Base-by-base conservation (phyloP, 148 eudicot genomes). In the Spergularia bocconei region DNA sequence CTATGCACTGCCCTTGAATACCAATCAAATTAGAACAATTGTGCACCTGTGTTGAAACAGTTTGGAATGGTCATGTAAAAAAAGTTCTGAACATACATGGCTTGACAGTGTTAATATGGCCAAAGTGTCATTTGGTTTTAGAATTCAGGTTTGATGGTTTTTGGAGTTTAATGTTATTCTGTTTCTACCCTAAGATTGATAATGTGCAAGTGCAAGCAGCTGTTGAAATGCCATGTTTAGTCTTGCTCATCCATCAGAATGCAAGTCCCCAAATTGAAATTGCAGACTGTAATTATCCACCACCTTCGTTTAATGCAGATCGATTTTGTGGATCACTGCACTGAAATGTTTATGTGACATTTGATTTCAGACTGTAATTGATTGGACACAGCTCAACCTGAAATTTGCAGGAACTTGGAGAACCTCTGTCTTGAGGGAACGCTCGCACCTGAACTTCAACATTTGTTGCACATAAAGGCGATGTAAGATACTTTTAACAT, bases 391-490 rank as follows among this genome's bases (percentile, higher is more conserved):
- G 12, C 41, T 15, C 33, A 29, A 47, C 59, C 14, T 65, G 20
- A 65, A 72, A 55, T 20, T 79, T 78, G 67, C 90, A 93, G 98
- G 97, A 82, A 87, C 79, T 78, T 93, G 83, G 80, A 69, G 70
- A 83, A 89, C 82, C 90, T 93, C 11, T 81, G 89, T 86, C 89
- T 93, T 54, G 78, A 80, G 78, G 98, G 98, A 71, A 89, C 90
- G 51, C 80, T 93, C 21, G 85, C 90, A 17, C 89, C 91, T 55
- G 91, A 91, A 60, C 86, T 93, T 80, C 88, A 80, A 58, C 71
- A 82, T 63, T 79, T 93, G 76, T 39, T 72, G 80, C 82, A 90
- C 70, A 68, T 91, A 6, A 88, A 87, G 72, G 84, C 85, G 14
- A 91, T 91, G 98, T 93, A 88, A 84, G 93, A 67, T 6, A 76